Conservation (phyloP, 495 filamentous ascomycete species). For the Tetracladium setigerum region DNA sequence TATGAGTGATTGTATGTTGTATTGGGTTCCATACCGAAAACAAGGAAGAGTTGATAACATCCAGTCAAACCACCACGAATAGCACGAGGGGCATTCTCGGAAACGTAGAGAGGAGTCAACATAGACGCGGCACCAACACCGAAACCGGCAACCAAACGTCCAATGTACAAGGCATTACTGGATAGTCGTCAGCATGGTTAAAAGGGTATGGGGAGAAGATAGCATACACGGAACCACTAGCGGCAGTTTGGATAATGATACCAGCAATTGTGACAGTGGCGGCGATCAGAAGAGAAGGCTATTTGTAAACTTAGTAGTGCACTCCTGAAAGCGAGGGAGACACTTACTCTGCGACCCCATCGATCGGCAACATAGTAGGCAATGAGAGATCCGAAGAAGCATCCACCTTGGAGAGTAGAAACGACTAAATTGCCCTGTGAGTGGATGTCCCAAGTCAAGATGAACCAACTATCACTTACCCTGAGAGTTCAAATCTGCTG, state of each 20-base stretch:
- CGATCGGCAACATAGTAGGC: conserved; percentile 49
- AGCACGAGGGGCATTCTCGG: conserved; percentile 62
- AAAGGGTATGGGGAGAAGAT: neutral
- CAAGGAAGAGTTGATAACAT: conserved; percentile 63
- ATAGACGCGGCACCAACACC: conserved; percentile 59
- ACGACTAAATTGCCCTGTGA: conserved; percentile 46
- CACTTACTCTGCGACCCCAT: conserved; percentile 40
- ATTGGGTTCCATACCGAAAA: conserved; percentile 16
- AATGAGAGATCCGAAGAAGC: conserved; percentile 56
- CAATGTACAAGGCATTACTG: conserved; percentile 51
- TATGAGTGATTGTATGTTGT: neutral
- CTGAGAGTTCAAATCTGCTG: conserved; percentile 38
- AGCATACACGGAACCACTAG: conserved; percentile 30
- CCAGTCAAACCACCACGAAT: conserved; percentile 65
- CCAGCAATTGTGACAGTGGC: conserved; percentile 31
- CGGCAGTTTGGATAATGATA: conserved; percentile 32
- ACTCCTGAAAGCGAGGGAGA: conserved; percentile 8
- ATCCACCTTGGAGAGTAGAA: conserved; percentile 57
- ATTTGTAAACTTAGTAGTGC: neutral
- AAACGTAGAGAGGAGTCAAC: conserved; percentile 51
- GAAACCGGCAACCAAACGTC: conserved; percentile 57
- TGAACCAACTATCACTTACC: conserved; percentile 27
- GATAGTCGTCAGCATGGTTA: conserved; percentile 23
- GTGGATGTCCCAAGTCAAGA: conserved; percentile 26
- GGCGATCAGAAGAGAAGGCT: conserved; percentile 29